Percentiles rank a stretch among this genome's conserved stretches.
Evolutionary conservation across 352 stramenopile genomes (phyloP).

Genomic region (Phytophthora sp.): DNA sequence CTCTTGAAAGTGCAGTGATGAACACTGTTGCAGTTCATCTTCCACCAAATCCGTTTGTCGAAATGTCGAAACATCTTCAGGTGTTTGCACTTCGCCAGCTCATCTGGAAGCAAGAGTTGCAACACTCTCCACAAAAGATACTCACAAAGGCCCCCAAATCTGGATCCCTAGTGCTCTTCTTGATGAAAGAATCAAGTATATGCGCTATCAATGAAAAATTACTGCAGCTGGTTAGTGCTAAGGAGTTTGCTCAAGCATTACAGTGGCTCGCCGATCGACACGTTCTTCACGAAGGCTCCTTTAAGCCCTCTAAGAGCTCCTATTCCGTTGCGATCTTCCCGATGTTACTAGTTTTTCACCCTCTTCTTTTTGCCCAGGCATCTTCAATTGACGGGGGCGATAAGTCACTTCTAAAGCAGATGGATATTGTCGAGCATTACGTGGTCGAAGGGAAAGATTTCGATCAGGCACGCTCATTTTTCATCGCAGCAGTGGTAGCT

Average conservation of each 20-base stretch:
- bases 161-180: constrained; percentile 7
- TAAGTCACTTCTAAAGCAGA: neutral
- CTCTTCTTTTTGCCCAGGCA: constrained; percentile 13
- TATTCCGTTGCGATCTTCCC: constrained; percentile 40
- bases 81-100: constrained; percentile 45
- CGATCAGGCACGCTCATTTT: constrained; percentile 40
- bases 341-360: constrained; percentile 35
- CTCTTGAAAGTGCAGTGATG: constrained; percentile 59
- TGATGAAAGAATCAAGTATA: neutral
- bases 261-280: constrained; percentile 28
- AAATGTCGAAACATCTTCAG: constrained; percentile 41
- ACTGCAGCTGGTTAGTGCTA: constrained; percentile 12
- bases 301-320: constrained; percentile 45
- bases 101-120: constrained; percentile 26
- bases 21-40: constrained; percentile 46
- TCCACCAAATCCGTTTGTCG: constrained; percentile 57
- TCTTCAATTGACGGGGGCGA: neutral
- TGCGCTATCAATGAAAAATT: constrained; percentile 29
- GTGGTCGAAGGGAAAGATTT: constrained; percentile 45
- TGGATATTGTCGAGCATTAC: constrained; percentile 49
- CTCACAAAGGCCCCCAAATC: neutral
- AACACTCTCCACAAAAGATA: neutral
- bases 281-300: constrained; percentile 26
- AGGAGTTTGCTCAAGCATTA: constrained; percentile 14
- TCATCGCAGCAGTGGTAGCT: constrained; percentile 40